phyloP scores from a whole-genome alignment of 2,329 filamentous ascomycete species.

The Neofusicoccum sp. region DNA sequence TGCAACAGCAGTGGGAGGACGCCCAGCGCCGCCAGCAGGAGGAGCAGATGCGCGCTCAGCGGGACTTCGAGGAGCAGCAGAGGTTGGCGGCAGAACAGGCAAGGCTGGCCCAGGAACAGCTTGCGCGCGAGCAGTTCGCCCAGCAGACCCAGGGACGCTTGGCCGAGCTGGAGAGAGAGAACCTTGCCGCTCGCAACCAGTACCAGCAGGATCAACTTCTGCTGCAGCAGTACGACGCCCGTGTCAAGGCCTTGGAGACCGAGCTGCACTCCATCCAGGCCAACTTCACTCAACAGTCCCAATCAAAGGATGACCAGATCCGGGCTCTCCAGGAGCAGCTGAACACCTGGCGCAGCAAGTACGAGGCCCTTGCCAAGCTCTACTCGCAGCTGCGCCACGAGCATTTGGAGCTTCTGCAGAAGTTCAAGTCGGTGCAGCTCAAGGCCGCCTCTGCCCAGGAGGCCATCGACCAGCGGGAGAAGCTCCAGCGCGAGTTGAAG shows the following conservation, averaged over 20 bases:
- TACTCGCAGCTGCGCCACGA: conserved; percentile 96
- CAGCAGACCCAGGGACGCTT: conserved; percentile 95
- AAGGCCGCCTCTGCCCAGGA: conserved; percentile 97
- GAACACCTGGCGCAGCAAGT: conserved; percentile 96
- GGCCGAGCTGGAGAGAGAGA: conserved; percentile 92
- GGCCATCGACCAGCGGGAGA: conserved; percentile 91
- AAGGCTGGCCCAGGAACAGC: conserved; percentile 83
- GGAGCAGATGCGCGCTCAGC: conserved; percentile 80
- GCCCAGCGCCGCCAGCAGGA: conserved; percentile 81
- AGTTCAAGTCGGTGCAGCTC: conserved; percentile 93
- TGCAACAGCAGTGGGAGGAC: conserved; percentile 85
- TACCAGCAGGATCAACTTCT: conserved; percentile 97
- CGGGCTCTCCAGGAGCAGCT: conserved; percentile 91
- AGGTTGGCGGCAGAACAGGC: conserved; percentile 85
- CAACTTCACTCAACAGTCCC: conserved; percentile 82
- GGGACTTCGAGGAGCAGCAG: conserved; percentile 97
- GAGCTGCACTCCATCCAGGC: conserved; percentile 81
- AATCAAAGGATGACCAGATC: conserved; percentile 94
- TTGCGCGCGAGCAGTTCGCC: conserved; percentile 84
- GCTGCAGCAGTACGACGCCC: conserved; percentile 91
- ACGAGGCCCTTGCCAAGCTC: conserved; percentile 92
- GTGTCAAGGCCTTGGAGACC: conserved; percentile 88
- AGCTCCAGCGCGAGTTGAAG: conserved; percentile 96
- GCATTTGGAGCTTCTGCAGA: conserved; percentile 91
- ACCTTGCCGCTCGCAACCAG: conserved; percentile 89